Evolutionary conservation across 352 stramenopile species (phyloP).

Genomic region (Pythium aristosporum): DNA sequence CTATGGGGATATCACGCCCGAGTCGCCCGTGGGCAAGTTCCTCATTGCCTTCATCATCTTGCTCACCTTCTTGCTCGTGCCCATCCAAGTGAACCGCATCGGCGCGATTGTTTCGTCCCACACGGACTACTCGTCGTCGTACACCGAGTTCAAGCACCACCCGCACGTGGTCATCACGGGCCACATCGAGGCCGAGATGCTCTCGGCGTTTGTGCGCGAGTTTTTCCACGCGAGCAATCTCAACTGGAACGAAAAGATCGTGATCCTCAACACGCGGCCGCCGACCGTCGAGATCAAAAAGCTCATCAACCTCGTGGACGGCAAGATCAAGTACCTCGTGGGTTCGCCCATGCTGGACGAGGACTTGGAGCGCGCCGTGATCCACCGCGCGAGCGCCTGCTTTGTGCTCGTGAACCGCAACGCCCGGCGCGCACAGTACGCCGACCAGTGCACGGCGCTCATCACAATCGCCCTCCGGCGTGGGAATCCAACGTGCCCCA

Average conservation of each 20-base stretch:
- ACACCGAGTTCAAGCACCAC: conserved; percentile 66
- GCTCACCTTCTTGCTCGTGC: conserved; percentile 81
- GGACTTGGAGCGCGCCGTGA: conserved; percentile 60
- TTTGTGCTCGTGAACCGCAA: conserved; percentile 73
- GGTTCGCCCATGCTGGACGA: conserved; percentile 78
- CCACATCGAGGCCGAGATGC: conserved; percentile 62
- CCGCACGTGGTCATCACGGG: conserved; percentile 76
- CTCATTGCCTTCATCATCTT: conserved; percentile 81
- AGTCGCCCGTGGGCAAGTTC: conserved; percentile 67
- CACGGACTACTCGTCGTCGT: conserved; percentile 76
- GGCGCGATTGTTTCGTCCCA: conserved; percentile 77
- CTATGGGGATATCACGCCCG: conserved; percentile 76
- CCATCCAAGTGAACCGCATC: conserved; percentile 77
- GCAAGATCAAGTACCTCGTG: conserved; percentile 83
- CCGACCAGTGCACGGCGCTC: conserved; percentile 67
- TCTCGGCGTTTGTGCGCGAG: conserved; percentile 72
- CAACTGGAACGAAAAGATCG: conserved; percentile 80
- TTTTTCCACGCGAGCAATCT: conserved; percentile 87
- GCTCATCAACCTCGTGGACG: conserved; percentile 70
- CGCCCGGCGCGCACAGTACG: conserved; percentile 47
- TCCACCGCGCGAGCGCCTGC: conserved; percentile 55
- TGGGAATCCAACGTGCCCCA: conserved; percentile 66
- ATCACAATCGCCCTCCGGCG: conserved; percentile 75
- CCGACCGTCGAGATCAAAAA: conserved; percentile 71
- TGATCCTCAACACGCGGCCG: conserved; percentile 68